Evolutionary conservation across 75 land plant genomes (phyloP), one percentile per base, ranked within the genome.

Genomic region (Sequoiadendron giganteum): DNA sequence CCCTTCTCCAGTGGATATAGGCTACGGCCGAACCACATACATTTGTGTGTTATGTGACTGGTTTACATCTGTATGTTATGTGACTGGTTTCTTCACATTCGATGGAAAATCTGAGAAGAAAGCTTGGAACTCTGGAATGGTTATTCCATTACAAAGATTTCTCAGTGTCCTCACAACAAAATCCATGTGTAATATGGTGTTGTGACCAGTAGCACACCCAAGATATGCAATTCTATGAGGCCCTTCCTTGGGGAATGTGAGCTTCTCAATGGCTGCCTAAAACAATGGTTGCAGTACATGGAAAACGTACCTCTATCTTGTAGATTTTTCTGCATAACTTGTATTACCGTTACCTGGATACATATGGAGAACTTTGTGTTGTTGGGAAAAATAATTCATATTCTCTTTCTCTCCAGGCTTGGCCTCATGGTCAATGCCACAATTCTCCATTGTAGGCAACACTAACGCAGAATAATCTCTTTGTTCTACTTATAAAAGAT

Each of bases 191-290:
- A 52, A 52, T 52, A 52, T 52, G 55, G 55, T 52, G 55, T 52
- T 52, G 55, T 13, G 2, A 52, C 55, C 16, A 52, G 14, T 52
- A 52, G 55, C 55, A 52, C 55, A 52, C 16, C 55, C 55, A 52
- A 52, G 55, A 52, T 52, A 16, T 14, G 82, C 89, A 10, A 89
- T 85, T 45, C 86, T 88, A 39, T 76, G 39, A 30, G 89, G 89
- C 16, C 47, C 78, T 47, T 49, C 47, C 7, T 78, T 13, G 21
- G 58, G 58, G 21, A 54, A 43, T 85, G 85, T 11, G 21, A 85
- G 65, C 85, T 78, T 77, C 40, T 77, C 18, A 78, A 4, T 34
- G 81, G 81, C 43, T 78, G 81, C 40, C 19, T 78, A 7, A 78
- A 78, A 78, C 19, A 78, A 3, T 32, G 81, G 81, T 39, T 78